These are phyloP conservation scores for Apiospora koreana DNA, from an alignment of 2,329 filamentous ascomycete genomes.

Conservation along the genomic window DNA sequence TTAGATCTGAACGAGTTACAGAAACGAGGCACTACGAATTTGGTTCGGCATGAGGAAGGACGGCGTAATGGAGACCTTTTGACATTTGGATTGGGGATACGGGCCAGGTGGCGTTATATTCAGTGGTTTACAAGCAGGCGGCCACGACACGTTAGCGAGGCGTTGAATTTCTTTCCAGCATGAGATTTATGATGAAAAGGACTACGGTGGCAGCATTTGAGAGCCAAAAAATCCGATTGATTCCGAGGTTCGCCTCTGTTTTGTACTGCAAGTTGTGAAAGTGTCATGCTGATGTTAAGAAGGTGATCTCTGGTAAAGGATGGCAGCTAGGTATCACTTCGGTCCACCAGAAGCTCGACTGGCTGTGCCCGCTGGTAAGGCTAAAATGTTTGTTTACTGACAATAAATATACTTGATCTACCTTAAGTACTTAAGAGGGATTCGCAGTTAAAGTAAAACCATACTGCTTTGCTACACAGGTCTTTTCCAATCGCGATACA, in stretches of 20 bases:
- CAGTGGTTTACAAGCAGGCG: neutral
- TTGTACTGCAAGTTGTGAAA: neutral
- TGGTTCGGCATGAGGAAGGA: neutral
- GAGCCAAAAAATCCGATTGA: neutral
- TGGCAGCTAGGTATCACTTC: neutral
- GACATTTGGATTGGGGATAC: neutral
- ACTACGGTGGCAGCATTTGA: neutral
- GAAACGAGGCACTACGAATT: neutral
- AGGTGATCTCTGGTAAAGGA: neutral
- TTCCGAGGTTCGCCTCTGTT: neutral
- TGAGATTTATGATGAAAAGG: conserved; percentile 4
- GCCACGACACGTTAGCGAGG: conserved; percentile 2
- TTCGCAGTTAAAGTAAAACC: neutral
- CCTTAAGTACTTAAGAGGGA: too few relatives aligned
- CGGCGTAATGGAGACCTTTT: neutral
- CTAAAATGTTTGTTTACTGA: neutral
- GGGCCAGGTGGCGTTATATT: neutral
- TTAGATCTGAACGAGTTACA: conserved; percentile 1
- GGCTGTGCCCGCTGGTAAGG: neutral
- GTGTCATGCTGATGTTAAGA: neutral
- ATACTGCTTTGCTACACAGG: neutral
- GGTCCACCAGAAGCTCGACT: neutral
- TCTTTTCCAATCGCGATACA: too few relatives aligned
- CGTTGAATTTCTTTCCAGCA: neutral
- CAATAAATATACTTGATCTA: neutral